phyloP scores from a whole-genome alignment of 345 rosid genomes.

The Eucalyptus pauciflora region DNA sequence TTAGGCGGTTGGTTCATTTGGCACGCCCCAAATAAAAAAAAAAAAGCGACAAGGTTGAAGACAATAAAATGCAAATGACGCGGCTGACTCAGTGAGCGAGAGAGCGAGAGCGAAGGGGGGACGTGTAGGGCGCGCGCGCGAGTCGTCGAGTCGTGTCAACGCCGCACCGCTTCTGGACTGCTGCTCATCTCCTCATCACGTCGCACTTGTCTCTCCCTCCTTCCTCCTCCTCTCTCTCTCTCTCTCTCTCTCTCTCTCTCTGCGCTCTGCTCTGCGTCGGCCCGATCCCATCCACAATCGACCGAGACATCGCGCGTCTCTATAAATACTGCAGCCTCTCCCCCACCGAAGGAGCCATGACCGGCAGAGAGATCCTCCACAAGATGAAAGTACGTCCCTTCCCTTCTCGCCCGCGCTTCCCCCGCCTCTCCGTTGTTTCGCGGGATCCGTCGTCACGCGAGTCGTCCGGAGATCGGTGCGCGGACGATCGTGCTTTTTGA shows the following conservation, averaged over 20 bases:
- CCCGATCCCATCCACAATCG: background rate
- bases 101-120: background rate
- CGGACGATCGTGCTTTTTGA: background rate
- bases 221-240: no score
- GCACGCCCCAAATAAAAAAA: no score
- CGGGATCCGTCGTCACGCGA: background rate
- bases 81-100: background rate
- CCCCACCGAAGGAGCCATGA: constrained; percentile 16
- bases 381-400: constrained; percentile 56
- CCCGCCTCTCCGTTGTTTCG: background rate
- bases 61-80: background rate
- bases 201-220: constrained; percentile 1
- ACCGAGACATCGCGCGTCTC: background rate
- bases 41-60: background rate
- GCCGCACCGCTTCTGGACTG: background rate
- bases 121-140: background rate
- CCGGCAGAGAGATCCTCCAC: constrained; percentile 55
- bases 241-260: background rate
- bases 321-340: background rate
- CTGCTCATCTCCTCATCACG: background rate
- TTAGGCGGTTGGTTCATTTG: no score
- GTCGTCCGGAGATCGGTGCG: background rate
- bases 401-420: background rate
- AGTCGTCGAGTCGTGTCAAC: constrained; percentile 2
- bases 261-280: background rate